Base-by-base conservation (phyloP, 1,139 yeast species). In the Taphrina communis region DNA sequence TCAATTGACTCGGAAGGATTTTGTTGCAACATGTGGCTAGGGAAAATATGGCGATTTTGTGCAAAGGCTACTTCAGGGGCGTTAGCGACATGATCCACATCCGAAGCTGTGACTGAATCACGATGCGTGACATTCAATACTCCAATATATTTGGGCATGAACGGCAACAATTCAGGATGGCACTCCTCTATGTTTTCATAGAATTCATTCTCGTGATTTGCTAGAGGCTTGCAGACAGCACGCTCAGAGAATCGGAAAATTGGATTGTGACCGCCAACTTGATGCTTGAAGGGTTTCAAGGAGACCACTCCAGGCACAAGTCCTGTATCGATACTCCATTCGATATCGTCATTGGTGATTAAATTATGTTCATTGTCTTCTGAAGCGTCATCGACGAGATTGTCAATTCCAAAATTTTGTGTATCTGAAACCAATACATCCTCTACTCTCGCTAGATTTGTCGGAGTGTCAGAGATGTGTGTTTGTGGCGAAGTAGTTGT, bases 261-360 rank as follows among this genome's bases (percentile, higher is more conserved):
- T 1, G 98, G 97, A 0, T 97, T 94, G 77, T 95, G 99, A 0
- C 99, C 99, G 9, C 99, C 99, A 7, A 95, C 99, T 90, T 73
- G 75, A 76, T 94, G 93, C 73, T 88, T 86, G 79, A 89, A 93
- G 1, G 96, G 97, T 66, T 90, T 86, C 69, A 93, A 80, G 17
- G 63, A n/a, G 19, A 65, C 68, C 51, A 58, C 67, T 36, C 67
- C 67, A 4, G 67, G 67, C 21, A 63, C 61, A 8, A 41, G 61
- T 11, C 67, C 67, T 12, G 59, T 48, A 2, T 55, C 67, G 19
- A 63, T 63, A 14, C 67, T 63, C 67, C 67, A 63, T 46, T 63
- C 67, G 12, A 63, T 63, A 51, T 63, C 67, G 25, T 63, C 67
- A 31, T 63, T 63, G 31, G n/a, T 42, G 12, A 39, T 38, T 21